Evolutionary conservation across 148 eudicot species (phyloP).

Genomic region (Pouteria glomerata): DNA sequence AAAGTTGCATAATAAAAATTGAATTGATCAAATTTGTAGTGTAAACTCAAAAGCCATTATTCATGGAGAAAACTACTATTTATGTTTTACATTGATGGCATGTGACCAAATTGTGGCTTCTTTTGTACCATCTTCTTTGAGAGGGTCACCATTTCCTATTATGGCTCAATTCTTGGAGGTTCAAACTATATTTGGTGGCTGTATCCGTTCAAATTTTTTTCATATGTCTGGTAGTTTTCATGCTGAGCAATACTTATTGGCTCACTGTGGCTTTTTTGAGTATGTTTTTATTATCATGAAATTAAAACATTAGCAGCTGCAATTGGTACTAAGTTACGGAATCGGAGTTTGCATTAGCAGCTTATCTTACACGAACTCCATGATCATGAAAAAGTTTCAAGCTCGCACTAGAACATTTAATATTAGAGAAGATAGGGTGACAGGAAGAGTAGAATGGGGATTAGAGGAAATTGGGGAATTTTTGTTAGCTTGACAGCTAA

Average conservation of each 20-base stretch:
- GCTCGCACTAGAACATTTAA: not conserved
- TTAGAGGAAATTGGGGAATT: not conserved
- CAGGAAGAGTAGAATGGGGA: slow-evolving; percentile 6
- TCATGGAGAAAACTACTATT: not conserved
- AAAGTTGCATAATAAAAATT: not conserved
- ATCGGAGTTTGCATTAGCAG: not conserved
- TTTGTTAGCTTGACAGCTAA: not conserved
- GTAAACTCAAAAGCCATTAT: not conserved
- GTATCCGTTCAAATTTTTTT: not conserved
- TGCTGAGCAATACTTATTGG: not conserved
- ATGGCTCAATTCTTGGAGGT: not conserved
- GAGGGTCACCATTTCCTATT: not conserved
- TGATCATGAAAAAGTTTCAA: not conserved
- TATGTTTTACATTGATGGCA: not conserved
- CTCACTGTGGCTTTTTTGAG: not conserved
- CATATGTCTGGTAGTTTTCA: not conserved
- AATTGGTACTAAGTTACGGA: not conserved
- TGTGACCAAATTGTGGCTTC: not conserved
- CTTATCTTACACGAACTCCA: not conserved
- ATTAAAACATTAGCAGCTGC: not conserved
- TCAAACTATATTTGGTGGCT: not conserved
- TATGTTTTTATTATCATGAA: not conserved
- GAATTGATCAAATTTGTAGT: not conserved
- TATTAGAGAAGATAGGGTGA: not conserved
- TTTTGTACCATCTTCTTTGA: not conserved